Evolutionary conservation across 805 yeast genomes (phyloP), one percentile per base, ranked within the genome.

Genomic region (Jamesozyma spencerorum): DNA sequence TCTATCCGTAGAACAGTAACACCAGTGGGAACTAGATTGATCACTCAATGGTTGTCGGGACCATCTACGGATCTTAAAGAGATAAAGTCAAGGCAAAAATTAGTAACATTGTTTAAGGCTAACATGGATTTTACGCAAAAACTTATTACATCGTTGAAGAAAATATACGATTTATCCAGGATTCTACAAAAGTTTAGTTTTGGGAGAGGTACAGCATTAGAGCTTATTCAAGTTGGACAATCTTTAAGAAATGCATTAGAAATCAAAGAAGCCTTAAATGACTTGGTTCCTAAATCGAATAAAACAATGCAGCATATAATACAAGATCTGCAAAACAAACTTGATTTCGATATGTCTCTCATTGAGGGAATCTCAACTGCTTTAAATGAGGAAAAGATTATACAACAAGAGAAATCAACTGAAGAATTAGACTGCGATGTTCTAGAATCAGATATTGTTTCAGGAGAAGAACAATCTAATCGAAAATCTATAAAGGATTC

Each of bases 41-140:
- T 92, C 11, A 73, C 80, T 6, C 78, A 79, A 39, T 86, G 97
- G 96, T 62, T 90, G 4, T 70, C 84, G 19, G 77, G 85, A 2
- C 98, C 98, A 0, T 71, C 85, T 0, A 70, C 81, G 8, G 73
- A 81, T 50, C 51, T 73, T 0, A 50, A 55, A 0, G 82, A 75
- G 45, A 76, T 92, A 12, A 58, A 57, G 14, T 51, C 57, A 15
- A 65, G 98, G 20, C 85, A 78, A 36, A 63, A 62, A 14, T 49
- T 71, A 11, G 81, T 83, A 0, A 55, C 58, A 5, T 54, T 64
- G 3, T 72, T 81, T 34, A 41, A 56, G 27, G 55, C 54, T 6
- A 55, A 69, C 34, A 28, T 43, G 1, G 36, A 40, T 1, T 53
- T 64, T 28, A 51, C 65, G 3, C 60, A 58, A 4, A 49, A 50